Percentiles rank a stretch among this genome's conserved stretches.
Conservation (phyloP, 495 filamentous ascomycete genomes). For the Annulohypoxylon bovei region DNA sequence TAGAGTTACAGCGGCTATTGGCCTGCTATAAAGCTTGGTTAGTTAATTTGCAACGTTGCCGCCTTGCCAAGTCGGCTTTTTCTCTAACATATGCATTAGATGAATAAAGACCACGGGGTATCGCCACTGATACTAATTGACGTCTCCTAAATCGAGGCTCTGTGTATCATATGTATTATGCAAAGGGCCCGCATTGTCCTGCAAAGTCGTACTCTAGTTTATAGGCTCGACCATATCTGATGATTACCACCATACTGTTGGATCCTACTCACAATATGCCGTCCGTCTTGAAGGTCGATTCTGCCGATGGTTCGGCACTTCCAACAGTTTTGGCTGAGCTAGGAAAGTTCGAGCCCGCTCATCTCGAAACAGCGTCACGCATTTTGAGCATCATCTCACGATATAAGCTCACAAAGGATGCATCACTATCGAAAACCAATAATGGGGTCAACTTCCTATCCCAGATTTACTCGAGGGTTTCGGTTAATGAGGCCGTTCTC, state of each 20-base stretch:
- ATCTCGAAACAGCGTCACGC: constrained; percentile 40
- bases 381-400: constrained; percentile 44
- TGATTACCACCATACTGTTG: constrained; percentile 6
- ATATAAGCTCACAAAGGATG: constrained; percentile 36
- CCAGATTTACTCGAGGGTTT: constrained; percentile 33
- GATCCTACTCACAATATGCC: constrained; percentile 37
- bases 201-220: constrained; percentile 15
- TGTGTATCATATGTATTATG: constrained; percentile 38
- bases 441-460: constrained; percentile 39
- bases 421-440: constrained; percentile 8
- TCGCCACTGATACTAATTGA: constrained; percentile 10
- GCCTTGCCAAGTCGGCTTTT: constrained; percentile 40
- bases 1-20: constrained; percentile 26
- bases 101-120: constrained; percentile 27
- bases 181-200: constrained; percentile 16
- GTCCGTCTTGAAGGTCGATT: constrained; percentile 30
- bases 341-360: constrained; percentile 2
- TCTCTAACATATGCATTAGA: constrained; percentile 1
- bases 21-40: constrained; percentile 32
- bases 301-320: constrained; percentile 22
- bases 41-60: constrained; percentile 31
- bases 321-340: constrained; percentile 8
- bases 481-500: constrained; percentile 22
- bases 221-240: constrained; percentile 25
- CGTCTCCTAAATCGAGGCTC: constrained; percentile 2